Evolutionary conservation across 2,329 filamentous ascomycete species (phyloP), one percentile per base, ranked within the genome.

Genomic region (Calonectria leucothoes): DNA sequence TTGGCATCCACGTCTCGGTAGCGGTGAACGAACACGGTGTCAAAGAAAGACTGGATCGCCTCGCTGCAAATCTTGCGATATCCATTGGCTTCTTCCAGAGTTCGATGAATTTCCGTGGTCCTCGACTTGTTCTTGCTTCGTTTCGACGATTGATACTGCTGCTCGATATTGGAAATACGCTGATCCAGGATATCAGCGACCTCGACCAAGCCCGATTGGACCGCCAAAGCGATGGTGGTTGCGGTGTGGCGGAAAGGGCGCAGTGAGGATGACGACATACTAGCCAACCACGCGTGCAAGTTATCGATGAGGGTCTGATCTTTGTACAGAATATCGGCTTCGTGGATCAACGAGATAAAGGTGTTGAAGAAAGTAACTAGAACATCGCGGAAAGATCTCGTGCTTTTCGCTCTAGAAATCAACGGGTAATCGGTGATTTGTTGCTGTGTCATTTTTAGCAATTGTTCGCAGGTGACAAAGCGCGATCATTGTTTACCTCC

Each of bases 161-260:
- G 93, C 75, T 94, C 93, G 66, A 93, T 91, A 75, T 93, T 95
- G 23, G 94, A 94, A 71, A 94, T 92, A 70, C 92, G 91, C 55
- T 93, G 89, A 61, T 94, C 92, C 33, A 97, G 89, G 37, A 93
- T 91, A 68, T 91, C 91, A 14, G 94, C 94, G 39, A 96, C 89
- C 59, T 91, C 89, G 75, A 95, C 96, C 31, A 98, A 87, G 0
- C 94, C 91, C 39, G 92, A 95, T 70, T 94, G 93, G 76, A 98
- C 93, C 20, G 94, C 90, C 39, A 98, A 87, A 1, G 94, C 93
- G 29, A 96, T 93, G 0, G 97, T 93, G 2, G 96, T 98, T 0
- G 96, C 94, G 0, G 97, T 99, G 84, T 99, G 97, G 76, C 97
- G 91, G 85, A 99, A 98, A 2, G 97, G 95, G 69, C 97, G 92